Conservation (phyloP, 2,329 filamentous ascomycete genomes). For the Eutypa lata region DNA sequence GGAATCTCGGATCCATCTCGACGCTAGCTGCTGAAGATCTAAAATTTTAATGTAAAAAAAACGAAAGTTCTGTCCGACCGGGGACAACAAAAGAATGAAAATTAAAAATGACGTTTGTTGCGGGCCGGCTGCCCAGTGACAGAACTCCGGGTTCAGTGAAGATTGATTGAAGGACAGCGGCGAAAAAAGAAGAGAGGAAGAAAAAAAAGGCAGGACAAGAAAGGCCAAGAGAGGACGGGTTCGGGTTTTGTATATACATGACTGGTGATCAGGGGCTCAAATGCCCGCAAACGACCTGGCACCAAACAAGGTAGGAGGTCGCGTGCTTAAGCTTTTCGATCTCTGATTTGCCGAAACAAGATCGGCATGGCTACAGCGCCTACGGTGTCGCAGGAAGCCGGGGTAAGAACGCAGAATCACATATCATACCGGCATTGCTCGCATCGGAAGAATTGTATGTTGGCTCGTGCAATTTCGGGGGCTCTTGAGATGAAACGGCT, state of each 20-base stretch:
- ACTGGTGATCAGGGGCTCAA: too few relatives aligned
- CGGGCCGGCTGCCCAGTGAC: not conserved
- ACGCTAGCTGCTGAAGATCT: conserved; percentile 2
- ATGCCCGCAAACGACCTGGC: too few relatives aligned
- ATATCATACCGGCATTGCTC: not conserved
- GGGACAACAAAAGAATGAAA: not conserved
- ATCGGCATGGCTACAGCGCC: not conserved
- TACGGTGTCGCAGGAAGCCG: not conserved
- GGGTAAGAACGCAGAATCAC: not conserved
- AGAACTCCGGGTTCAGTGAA: not conserved
- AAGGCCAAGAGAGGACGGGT: not conserved
- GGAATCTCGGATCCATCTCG: conserved; percentile 18
- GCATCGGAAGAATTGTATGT: not conserved
- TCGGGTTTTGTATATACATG: not conserved
- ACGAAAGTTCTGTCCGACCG: not conserved
- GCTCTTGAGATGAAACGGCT: not conserved
- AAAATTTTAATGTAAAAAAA: conserved; percentile 1
- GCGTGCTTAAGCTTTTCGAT: not conserved
- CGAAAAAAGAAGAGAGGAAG: not conserved
- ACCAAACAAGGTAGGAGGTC: not conserved
- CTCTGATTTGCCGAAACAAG: not conserved
- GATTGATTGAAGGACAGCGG: not conserved
- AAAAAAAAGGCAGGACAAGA: not conserved
- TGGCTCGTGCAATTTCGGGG: not conserved
- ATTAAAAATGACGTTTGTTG: not conserved